Evolutionary conservation across 768 basidiomycete genomes (phyloP).

Genomic region (Rubroboletus pulcherrimus): DNA sequence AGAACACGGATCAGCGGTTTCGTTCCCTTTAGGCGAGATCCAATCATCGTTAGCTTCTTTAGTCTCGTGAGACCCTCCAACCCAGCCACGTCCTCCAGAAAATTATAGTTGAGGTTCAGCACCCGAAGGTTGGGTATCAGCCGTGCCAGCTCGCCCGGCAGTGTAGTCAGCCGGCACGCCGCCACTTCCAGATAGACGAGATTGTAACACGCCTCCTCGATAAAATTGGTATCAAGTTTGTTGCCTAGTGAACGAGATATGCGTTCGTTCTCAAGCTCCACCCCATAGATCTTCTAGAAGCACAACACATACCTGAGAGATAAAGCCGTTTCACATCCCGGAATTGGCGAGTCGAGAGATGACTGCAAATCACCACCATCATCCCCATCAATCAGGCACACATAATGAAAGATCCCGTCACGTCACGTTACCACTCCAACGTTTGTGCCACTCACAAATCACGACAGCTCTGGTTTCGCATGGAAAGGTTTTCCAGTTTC

Average conservation of each 20-base stretch:
- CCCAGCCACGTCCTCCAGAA: slow-evolving; percentile 67
- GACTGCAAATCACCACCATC: slow-evolving; percentile 36
- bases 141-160: slow-evolving; percentile 64
- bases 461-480: slow-evolving; percentile 82
- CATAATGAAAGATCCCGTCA: slow-evolving; percentile 38
- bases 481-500: slow-evolving; percentile 84
- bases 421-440: slow-evolving; percentile 23
- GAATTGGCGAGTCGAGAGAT: slow-evolving; percentile 58
- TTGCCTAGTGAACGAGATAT: slow-evolving; percentile 54
- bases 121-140: slow-evolving; percentile 83
- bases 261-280: slow-evolving; percentile 18
- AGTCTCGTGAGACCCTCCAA: slow-evolving; percentile 73
- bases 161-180: slow-evolving; percentile 70
- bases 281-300: slow-evolving; percentile 14
- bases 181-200: slow-evolving; percentile 91
- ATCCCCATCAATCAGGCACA: slow-evolving; percentile 35
- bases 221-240: slow-evolving; percentile 55
- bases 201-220: slow-evolving; percentile 79
- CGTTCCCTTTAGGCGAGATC: slow-evolving; percentile 72
- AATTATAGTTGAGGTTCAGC: slow-evolving; percentile 97
- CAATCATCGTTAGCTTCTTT: slow-evolving; percentile 83
- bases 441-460: slow-evolving; percentile 58
- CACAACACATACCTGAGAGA: slow-evolving; percentile 71
- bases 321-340: slow-evolving; percentile 93
- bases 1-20: slow-evolving; percentile 71